Evolutionary conservation across 495 filamentous ascomycete species (phyloP).

Genomic region (Viridothelium virens): DNA sequence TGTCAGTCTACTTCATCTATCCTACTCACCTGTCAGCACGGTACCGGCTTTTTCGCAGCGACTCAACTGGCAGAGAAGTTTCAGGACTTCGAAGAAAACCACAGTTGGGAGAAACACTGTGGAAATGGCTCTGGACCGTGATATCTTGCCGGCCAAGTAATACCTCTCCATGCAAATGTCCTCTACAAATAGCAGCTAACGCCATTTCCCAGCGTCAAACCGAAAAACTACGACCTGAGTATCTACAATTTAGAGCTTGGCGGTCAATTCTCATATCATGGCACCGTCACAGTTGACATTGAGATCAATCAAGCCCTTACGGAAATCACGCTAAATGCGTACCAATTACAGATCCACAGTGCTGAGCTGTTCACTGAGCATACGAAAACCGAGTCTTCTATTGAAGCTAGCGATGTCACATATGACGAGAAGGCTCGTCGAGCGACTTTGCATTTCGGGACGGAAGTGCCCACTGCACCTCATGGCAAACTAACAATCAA

Average conservation of each 20-base stretch:
- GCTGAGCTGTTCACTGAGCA: constrained; percentile 42
- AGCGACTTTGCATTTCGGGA: constrained; percentile 61
- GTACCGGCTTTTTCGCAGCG: not conserved
- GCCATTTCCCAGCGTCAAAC: constrained; percentile 55
- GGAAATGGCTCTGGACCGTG: constrained; percentile 25
- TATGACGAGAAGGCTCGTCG: constrained; percentile 78
- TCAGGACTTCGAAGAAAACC: not conserved
- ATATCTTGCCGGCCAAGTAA: constrained; percentile 24
- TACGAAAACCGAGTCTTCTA: constrained; percentile 41
- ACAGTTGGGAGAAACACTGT: not conserved
- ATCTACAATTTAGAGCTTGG: constrained; percentile 70
- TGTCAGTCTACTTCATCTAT: not conserved
- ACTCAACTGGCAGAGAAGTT: not conserved
- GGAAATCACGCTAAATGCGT: constrained; percentile 67
- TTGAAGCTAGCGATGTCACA: constrained; percentile 56
- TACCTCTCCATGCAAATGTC: not conserved
- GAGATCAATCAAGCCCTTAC: constrained; percentile 55
- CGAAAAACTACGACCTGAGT: constrained; percentile 75
- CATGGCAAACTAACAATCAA: constrained; percentile 61
- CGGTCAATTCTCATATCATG: constrained; percentile 71
- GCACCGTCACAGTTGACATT: constrained; percentile 58
- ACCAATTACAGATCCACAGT: constrained; percentile 53
- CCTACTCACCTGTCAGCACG: not conserved
- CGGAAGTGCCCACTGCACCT: constrained; percentile 53
- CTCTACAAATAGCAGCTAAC: constrained; percentile 13